Conservation (phyloP, 208 protist species). For the Lotmaria passim region DNA sequence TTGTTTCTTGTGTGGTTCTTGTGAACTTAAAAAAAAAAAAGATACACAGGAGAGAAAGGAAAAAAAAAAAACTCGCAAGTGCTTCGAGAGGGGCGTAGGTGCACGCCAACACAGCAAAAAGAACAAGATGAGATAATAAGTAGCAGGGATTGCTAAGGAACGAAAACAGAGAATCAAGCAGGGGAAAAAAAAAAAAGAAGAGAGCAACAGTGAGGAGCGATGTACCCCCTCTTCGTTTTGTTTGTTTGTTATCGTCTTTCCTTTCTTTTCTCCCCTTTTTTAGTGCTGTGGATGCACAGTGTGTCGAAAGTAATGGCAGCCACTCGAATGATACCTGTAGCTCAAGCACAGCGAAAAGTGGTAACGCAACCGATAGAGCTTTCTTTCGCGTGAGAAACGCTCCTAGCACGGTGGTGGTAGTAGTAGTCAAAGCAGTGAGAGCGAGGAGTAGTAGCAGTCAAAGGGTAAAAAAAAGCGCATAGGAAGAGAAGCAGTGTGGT, state of each 20-base stretch:
- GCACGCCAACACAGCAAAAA: too few relatives aligned
- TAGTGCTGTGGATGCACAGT: background rate
- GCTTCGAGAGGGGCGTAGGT: too few relatives aligned
- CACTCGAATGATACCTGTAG: too few relatives aligned
- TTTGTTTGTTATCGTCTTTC: slow-evolving; percentile 8
- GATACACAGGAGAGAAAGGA: background rate
- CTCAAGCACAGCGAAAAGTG: too few relatives aligned
- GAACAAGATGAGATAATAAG: background rate
- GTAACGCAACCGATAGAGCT: too few relatives aligned
- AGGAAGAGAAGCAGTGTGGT: too few relatives aligned
- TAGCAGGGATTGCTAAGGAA: background rate
- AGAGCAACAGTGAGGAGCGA: background rate
- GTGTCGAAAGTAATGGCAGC: too few relatives aligned
- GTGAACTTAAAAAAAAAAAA: background rate
- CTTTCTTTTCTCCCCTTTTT: background rate
- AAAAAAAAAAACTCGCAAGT: slow-evolving; percentile 10
- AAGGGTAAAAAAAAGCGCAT: too few relatives aligned
- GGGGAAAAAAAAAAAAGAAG: slow-evolving; percentile 16
- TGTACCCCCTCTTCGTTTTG: background rate
- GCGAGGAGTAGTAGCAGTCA: too few relatives aligned
- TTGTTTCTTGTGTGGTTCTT: background rate
- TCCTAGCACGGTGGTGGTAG: too few relatives aligned
- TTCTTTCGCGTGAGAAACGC: too few relatives aligned
- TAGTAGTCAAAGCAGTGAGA: too few relatives aligned
- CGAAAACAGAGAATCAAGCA: background rate